Evolutionary conservation across 179 eudicot species (phyloP), one percentile per base, ranked within the genome.

Genomic region (Sideroxylon spinosum): DNA sequence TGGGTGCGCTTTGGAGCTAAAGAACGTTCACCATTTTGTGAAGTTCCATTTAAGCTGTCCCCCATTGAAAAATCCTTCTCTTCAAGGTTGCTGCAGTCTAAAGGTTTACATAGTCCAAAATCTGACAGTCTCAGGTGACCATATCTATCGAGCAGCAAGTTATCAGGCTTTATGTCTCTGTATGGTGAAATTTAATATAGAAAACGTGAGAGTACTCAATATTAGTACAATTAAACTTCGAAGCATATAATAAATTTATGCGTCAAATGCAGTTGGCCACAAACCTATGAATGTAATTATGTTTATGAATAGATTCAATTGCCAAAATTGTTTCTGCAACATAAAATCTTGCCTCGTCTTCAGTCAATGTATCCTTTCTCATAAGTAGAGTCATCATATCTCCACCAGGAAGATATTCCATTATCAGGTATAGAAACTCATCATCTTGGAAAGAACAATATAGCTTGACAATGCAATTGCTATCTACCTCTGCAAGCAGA

Each of bases 361-460:
- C 92, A 23, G 92, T 87, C 81, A 89, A 66, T 25, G 85, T 89
- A 74, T 89, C 92, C 81, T 89, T 88, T 57, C 92, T 85, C 92
- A 89, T 89, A 74, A 89, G 86, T 52, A 88, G 76, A 74, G 91
- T 89, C 92, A 89, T 89, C 92, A 89, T 88, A 84, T 89, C 92
- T 76, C 92, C 92, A 81, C 92, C 90, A 68, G 90, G 92, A 63
- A 89, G 81, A 82, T 88, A 89, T 84, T 89, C 92, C 92, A 89
- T 89, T 62, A 89, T 82, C 46, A 89, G 88, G 73, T 89, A 89
- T 2, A 89, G 84, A 80, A 76, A 87, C 77, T 89, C 92, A 19
- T 84, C 86, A 83, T 89, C 92, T 89, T 89, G 92, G 80, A 86
- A 87, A 63, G 90, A 88, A 76, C 90, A 88, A 85, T 88, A 88